Evolutionary conservation across 768 basidiomycete species (phyloP).

Genomic region (Scleroderma citrinum): DNA sequence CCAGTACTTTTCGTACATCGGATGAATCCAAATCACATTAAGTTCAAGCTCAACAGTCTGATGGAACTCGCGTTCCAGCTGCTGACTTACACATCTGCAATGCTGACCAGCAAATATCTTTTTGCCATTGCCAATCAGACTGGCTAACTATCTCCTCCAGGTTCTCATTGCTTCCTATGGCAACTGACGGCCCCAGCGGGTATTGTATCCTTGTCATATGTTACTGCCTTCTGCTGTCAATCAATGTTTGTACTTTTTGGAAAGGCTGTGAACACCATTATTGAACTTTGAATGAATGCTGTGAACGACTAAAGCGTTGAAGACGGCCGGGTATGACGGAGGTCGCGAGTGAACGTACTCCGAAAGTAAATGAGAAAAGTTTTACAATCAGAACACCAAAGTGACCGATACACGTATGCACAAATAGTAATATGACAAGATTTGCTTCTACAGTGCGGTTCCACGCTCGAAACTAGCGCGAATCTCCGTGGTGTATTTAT

Average conservation of each 20-base stretch:
- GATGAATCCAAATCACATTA: conserved; percentile 38
- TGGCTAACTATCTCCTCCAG: background rate
- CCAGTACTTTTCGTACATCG: conserved; percentile 5
- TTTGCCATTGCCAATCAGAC: background rate
- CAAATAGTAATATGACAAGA: conserved; percentile 6
- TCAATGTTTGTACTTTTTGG: too few species aligned
- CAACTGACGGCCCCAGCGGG: too few species aligned
- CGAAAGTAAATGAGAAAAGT: too few species aligned
- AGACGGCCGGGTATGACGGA: too few species aligned
- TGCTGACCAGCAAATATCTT: conserved; percentile 27
- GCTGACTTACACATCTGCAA: conserved; percentile 40
- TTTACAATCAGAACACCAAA: too few species aligned
- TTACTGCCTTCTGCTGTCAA: too few species aligned
- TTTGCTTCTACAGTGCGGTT: conserved; percentile 66
- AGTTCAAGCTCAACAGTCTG: conserved; percentile 45
- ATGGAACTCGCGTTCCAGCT: conserved; percentile 34
- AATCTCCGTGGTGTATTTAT: conserved; percentile 95
- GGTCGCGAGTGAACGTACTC: too few species aligned
- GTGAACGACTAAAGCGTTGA: too few species aligned
- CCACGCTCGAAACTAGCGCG: conserved; percentile 97
- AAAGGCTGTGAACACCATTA: too few species aligned
- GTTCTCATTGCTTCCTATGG: background rate
- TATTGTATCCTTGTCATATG: too few species aligned
- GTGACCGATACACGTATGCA: too few species aligned
- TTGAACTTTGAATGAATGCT: too few species aligned